A percentile compares a stretch with the other conserved stretches of the same genome.
These are phyloP conservation scores for Entonaema liquescens DNA, from an alignment of 495 filamentous ascomycete species.

Conservation along the genomic window DNA sequence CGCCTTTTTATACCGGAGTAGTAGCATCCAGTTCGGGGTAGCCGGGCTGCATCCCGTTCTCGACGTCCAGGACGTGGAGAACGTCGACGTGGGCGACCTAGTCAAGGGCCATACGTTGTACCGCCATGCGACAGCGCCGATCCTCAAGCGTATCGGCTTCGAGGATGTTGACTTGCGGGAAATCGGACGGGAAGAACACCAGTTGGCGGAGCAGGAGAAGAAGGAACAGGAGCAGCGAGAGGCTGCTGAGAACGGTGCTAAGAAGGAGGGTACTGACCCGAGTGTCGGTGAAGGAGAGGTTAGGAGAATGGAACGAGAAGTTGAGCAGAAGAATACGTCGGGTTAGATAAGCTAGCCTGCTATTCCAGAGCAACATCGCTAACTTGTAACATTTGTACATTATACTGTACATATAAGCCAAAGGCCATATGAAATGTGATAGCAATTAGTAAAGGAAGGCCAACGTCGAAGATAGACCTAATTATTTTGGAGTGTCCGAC, in stretches of 20 bases:
- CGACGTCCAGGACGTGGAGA: slow-evolving; percentile 65
- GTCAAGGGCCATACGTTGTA: slow-evolving; percentile 66
- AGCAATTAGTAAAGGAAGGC: too few relatives aligned
- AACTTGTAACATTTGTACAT: too few relatives aligned
- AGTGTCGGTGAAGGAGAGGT: slow-evolving; percentile 25
- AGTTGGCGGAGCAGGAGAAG: slow-evolving; percentile 52
- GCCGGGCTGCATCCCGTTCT: slow-evolving; percentile 64
- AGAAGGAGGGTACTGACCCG: background rate
- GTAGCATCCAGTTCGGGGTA: slow-evolving; percentile 64
- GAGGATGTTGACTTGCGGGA: slow-evolving; percentile 62
- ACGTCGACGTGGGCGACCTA: slow-evolving; percentile 65
- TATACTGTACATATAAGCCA: too few relatives aligned
- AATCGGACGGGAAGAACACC: slow-evolving; percentile 53
- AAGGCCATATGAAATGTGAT: too few relatives aligned
- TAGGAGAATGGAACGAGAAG: slow-evolving; percentile 20
- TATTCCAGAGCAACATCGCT: too few relatives aligned
- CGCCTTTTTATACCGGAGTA: slow-evolving; percentile 65
- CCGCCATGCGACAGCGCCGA: slow-evolving; percentile 64
- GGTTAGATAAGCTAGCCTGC: background rate
- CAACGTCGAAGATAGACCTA: too few relatives aligned
- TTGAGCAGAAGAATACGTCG: slow-evolving; percentile 19
- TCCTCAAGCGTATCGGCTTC: slow-evolving; percentile 65
- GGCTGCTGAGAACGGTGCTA: slow-evolving; percentile 26
- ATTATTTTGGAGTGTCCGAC: too few relatives aligned
- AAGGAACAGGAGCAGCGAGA: slow-evolving; percentile 50